These are phyloP conservation scores for Leccinum fuscescens DNA, from an alignment of 1,284 basidiomycete species.

Conservation along the genomic window DNA sequence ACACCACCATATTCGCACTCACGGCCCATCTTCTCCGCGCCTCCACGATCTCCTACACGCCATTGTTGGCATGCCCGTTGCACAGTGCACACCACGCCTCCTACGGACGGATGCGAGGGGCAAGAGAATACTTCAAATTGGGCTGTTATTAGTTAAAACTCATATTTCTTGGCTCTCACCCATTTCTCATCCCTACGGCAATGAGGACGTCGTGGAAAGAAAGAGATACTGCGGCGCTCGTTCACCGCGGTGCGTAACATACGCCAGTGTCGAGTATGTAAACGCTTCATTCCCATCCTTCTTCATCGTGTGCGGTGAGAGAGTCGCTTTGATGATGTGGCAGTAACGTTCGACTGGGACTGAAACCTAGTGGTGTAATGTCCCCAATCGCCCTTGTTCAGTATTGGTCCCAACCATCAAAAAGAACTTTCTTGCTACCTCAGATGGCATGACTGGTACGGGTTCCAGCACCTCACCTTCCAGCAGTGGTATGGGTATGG, in stretches of 20 bases:
- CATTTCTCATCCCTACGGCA: background rate
- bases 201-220: background rate
- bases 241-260: background rate
- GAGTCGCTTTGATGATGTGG: background rate
- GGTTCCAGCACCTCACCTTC: no score
- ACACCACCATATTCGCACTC: background rate
- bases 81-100: background rate
- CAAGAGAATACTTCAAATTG: background rate
- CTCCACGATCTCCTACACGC: constrained; percentile 8
- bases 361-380: constrained; percentile 1
- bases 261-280: background rate
- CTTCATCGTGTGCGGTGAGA: background rate
- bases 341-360: background rate
- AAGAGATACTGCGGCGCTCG: background rate
- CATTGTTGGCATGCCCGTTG: constrained; percentile 1
- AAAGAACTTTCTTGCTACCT: no score
- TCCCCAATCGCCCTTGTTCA: background rate
- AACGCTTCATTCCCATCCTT: constrained; percentile 17
- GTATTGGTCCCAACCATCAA: background rate
- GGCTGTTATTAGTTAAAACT: constrained; percentile 1
- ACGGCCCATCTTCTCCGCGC: constrained; percentile 5
- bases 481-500: no score
- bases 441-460: no score
- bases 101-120: background rate
- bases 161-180: background rate